Evolutionary conservation across 805 yeast genomes (phyloP).

Genomic region (Candida pini): DNA sequence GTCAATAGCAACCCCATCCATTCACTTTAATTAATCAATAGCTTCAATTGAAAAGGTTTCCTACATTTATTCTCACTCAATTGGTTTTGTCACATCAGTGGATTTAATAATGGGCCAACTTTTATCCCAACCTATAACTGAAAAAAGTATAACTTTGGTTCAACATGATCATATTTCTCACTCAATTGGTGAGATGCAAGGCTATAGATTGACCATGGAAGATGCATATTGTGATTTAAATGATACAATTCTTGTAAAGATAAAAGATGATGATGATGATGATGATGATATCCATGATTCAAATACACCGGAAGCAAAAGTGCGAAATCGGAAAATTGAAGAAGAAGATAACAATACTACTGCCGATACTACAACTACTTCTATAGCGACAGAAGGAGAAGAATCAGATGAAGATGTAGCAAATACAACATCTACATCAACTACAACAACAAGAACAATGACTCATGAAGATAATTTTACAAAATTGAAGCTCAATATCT

Average conservation of each 20-base stretch:
- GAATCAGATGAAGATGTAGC: too few species aligned
- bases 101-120: constrained; percentile 72
- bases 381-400: too few species aligned
- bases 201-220: constrained; percentile 69
- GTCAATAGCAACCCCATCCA: too few species aligned
- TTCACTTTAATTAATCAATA: too few species aligned
- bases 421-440: not conserved
- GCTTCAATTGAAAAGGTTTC: too few species aligned
- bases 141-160: constrained; percentile 50
- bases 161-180: constrained; percentile 44
- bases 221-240: constrained; percentile 59
- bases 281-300: not conserved
- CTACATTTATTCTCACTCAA: too few species aligned
- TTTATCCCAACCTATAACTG: constrained; percentile 69
- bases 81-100: too few species aligned
- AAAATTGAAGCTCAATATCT: constrained; percentile 33
- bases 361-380: too few species aligned
- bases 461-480: constrained; percentile 1
- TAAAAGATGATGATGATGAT: not conserved
- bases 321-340: too few species aligned
- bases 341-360: too few species aligned
- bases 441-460: not conserved
- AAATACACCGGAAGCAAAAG: not conserved
- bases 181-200: constrained; percentile 72
- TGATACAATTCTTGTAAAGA: constrained; percentile 20